Evolutionary conservation across 177 flowering plant genomes (phyloP).

Genomic region (Vitis hybrid): DNA sequence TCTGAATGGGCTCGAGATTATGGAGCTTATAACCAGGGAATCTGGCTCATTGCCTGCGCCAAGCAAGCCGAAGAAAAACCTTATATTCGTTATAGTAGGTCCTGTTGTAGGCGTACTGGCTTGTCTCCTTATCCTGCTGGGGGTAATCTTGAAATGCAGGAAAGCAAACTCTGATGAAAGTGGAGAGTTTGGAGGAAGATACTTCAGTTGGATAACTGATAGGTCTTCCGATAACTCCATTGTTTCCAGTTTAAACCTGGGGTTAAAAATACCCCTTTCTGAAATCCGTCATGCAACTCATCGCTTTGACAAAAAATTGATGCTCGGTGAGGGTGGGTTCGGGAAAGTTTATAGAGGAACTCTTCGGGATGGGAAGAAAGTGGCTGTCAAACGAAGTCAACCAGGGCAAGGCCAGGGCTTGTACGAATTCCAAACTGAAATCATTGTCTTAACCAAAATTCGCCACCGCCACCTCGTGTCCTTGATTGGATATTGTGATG

Average conservation of each 20-base stretch:
- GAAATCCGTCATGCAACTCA: slow-evolving; percentile 6
- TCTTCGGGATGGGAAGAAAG: slow-evolving; percentile 9
- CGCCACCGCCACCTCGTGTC: slow-evolving; percentile 17
- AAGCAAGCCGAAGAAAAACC: background rate
- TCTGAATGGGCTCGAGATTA: slow-evolving; percentile 50
- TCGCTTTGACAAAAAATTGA: background rate
- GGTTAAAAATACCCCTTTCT: background rate
- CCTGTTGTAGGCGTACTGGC: slow-evolving; percentile 18
- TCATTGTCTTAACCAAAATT: slow-evolving; percentile 12
- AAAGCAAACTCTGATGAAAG: slow-evolving; percentile 17
- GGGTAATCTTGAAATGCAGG: slow-evolving; percentile 8
- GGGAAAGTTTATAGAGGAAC: slow-evolving; percentile 9
- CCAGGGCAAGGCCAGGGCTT: slow-evolving; percentile 8
- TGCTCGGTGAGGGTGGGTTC: slow-evolving; percentile 13
- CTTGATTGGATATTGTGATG: slow-evolving; percentile 1
- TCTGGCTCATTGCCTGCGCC: background rate
- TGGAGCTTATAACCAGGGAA: slow-evolving; percentile 20
- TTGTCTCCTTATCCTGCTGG: slow-evolving; percentile 11
- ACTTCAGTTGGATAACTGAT: slow-evolving; percentile 12
- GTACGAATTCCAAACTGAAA: slow-evolving; percentile 9
- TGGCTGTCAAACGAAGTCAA: slow-evolving; percentile 9
- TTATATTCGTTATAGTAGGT: slow-evolving; percentile 19
- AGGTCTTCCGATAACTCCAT: slow-evolving; percentile 4
- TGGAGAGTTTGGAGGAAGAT: slow-evolving; percentile 10
- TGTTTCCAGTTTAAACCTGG: slow-evolving; percentile 8